Evolutionary conservation across 2,329 filamentous ascomycete genomes (phyloP).

Genomic region (Biscogniauxia mediterranea): DNA sequence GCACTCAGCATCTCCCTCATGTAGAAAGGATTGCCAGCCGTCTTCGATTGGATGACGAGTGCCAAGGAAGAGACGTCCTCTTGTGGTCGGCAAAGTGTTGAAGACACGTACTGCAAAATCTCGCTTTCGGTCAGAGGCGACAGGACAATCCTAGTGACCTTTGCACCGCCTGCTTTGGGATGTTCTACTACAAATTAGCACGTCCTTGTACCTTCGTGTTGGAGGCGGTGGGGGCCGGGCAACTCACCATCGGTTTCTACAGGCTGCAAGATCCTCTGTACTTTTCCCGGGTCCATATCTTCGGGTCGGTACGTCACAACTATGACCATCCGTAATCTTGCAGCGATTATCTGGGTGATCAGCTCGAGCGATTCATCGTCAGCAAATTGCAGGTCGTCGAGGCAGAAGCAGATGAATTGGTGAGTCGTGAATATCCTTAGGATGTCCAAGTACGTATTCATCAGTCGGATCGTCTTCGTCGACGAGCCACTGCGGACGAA

Average conservation of each 20-base stretch:
- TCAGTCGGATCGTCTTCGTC: slow-evolving; percentile 69
- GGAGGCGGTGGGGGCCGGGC: neutral
- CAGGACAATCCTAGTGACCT: slow-evolving; percentile 69
- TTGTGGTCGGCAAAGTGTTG: slow-evolving; percentile 71
- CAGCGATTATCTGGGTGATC: slow-evolving; percentile 74
- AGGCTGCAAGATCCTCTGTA: slow-evolving; percentile 55
- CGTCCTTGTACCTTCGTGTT: neutral
- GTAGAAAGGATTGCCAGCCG: slow-evolving; percentile 85
- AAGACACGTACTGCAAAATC: slow-evolving; percentile 77
- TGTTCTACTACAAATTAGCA: slow-evolving; percentile 37
- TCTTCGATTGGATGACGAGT: slow-evolving; percentile 85
- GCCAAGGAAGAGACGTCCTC: slow-evolving; percentile 76
- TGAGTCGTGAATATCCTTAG: slow-evolving; percentile 76
- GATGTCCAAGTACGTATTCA: slow-evolving; percentile 86
- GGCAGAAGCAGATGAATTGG: slow-evolving; percentile 82
- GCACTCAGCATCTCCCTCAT: slow-evolving; percentile 87
- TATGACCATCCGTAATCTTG: slow-evolving; percentile 77
- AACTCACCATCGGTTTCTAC: slow-evolving; percentile 50
- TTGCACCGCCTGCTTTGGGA: slow-evolving; percentile 47
- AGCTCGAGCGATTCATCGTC: slow-evolving; percentile 85
- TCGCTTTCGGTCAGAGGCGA: slow-evolving; percentile 74
- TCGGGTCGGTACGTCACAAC: slow-evolving; percentile 74
- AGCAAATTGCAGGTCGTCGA: slow-evolving; percentile 89
- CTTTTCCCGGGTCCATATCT: slow-evolving; percentile 56
- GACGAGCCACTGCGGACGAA: slow-evolving; percentile 57